Base-by-base conservation (phyloP, 2,329 filamentous ascomycete genomes). In the Neofusicoccum parvum region DNA sequence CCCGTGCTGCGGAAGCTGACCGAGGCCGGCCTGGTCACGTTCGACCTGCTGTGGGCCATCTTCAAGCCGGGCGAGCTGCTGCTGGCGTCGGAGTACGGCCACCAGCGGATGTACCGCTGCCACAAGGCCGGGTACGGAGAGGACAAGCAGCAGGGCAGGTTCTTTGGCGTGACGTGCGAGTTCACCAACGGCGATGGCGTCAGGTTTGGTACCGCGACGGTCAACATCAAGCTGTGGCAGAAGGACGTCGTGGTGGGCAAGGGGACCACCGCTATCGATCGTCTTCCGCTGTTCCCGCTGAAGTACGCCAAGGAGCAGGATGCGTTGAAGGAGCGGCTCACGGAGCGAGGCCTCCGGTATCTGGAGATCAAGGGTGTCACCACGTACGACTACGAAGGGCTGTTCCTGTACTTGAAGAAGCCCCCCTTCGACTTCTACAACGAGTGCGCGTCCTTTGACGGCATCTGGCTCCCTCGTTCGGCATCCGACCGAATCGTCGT, bases 131-230 rank as follows among this genome's bases (percentile, higher is more conserved):
- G 66, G n/a, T 76, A 76, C 64, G 65, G 71, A 14, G 69, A 68
- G 23, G 66, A 66, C 54, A 69, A 67, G 27, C 64, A 67, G 5
- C 41, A 63, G 3, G 71, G 71, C 3, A 72, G 71, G 43, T 74
- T 69, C 20, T 67, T 78, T 11, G 63, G 69, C 3, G 59, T 78
- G 5, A 54, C 66, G 6, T 67, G 73, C 37, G 66, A 70, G n/a
- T 76, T 68, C 37, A 74, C 76, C n/a, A 70, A 74, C 60, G 76
- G 73, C 54, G 76, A 79, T 62, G 76, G 76, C 23, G 68, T 70
- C 5, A 69, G 71, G 39, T 69, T 72, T 39, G 75, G 75, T 6
- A 60, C 46, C 15, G 27, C 65, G 1, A 51, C 56, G 9, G 51
- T 48, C 20, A 63, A 54, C 50, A 27, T 70, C n/a, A 62, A 36